Evolutionary conservation across 441 rosid species (phyloP), one percentile per base, ranked within the genome.

Genomic region (Croton setiger): DNA sequence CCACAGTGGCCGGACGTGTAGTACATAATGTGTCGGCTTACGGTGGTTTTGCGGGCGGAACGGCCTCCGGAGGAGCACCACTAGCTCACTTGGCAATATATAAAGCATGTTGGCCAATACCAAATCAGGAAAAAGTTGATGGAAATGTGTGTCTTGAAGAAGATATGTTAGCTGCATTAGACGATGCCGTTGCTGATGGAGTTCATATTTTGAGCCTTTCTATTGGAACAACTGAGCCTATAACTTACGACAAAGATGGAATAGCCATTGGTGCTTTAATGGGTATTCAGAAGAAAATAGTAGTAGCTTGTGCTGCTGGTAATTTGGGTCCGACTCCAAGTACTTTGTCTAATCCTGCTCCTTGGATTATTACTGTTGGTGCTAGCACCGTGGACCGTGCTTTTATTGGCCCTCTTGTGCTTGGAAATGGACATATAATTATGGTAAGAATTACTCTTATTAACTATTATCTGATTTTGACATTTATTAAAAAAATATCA

Each of bases 141-240:
- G 89, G 88, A 12, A 87, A 86, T 69, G 49, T 63, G 0, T 93
- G 98, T 70, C 45, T 70, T 7, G 76, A 76, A 31, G 89, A 71
- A 27, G 98, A 93, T 69, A 85, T 93, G 91, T 79, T 91, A 20
- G 96, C 91, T 0, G 98, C 89, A 13, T 75, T 93, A 1, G 97
- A 93, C 36, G 97, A 93, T 10, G 97, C 97, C 61, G 82, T 93
- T 0, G 86, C 67, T 0, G 98, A 93, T 48, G 97, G 97, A 1
- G 87, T 93, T 35, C 75, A 87, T 33, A 76, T 89, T 1, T 48
- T 88, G n/a, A 90, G 96, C 74, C 60, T 87, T 37, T 92, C 96
- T 2, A 78, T 92, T 4, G 98, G 87, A 1, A 27, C 77, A 0
- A 0, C 3, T 0, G 1, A 0, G 0, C 81, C 81, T 0, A 0